Percentiles rank a stretch among this genome's conserved stretches.
phyloP scores from a whole-genome alignment of 2,329 filamentous ascomycete species.

The Alternaria gaisen region DNA sequence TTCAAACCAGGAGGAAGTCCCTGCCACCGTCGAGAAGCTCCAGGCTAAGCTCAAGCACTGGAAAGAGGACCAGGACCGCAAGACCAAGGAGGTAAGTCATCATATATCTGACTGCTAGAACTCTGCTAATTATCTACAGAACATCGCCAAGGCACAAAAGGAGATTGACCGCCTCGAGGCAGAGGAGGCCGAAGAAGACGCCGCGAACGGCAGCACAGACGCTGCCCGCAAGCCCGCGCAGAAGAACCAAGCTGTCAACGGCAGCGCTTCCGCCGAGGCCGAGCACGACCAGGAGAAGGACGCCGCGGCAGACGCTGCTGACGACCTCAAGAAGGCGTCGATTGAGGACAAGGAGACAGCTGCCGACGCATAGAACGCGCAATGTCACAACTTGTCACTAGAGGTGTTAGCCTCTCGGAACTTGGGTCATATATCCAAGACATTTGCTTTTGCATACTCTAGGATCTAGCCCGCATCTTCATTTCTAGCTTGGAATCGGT shows the following conservation, averaged over 20 bases:
- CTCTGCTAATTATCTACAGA: conserved; percentile 63
- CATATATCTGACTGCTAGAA: not conserved
- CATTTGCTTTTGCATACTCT: conserved; percentile 23
- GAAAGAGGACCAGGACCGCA: conserved; percentile 87
- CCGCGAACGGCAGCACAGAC: conserved; percentile 61
- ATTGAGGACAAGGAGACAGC: conserved; percentile 62
- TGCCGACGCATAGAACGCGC: conserved; percentile 34
- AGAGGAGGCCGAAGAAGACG: conserved; percentile 68
- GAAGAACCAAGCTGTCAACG: conserved; percentile 63
- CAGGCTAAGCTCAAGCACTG: conserved; percentile 90
- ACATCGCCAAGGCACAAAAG: conserved; percentile 95
- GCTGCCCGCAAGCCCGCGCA: conserved; percentile 63
- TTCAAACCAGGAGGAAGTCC: conserved; percentile 83
- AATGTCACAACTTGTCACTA: conserved; percentile 8
- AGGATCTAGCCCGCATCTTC: conserved; percentile 27
- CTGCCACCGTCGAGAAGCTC: conserved; percentile 83
- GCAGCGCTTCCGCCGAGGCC: conserved; percentile 60
- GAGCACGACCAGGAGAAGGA: conserved; percentile 67
- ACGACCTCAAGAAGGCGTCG: conserved; percentile 68
- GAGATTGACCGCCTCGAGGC: conserved; percentile 85
- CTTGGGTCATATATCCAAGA: conserved; percentile 29
- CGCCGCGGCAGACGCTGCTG: conserved; percentile 65
- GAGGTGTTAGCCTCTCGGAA: conserved; percentile 20
- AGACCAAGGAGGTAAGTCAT: conserved; percentile 84
- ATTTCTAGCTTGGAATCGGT: conserved; percentile 28